These are phyloP conservation scores for Diaporthe citrichinensis DNA, from an alignment of 2,329 filamentous ascomycete genomes.

Conservation along the genomic window DNA sequence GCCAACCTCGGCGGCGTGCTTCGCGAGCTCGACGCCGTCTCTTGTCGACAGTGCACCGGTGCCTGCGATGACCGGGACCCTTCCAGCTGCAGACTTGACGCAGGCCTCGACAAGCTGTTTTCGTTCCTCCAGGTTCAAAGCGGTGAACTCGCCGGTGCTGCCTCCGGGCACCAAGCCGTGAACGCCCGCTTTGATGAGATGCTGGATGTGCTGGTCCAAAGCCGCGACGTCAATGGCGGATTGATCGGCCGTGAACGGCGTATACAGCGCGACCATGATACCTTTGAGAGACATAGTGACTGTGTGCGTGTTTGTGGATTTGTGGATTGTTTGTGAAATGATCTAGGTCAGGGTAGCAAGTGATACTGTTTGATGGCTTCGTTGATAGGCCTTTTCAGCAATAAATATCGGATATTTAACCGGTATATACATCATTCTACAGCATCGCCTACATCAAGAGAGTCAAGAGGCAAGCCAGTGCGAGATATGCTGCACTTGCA, in stretches of 20 bases:
- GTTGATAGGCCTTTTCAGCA: too few species aligned
- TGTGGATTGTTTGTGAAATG: background rate
- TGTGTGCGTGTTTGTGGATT: background rate
- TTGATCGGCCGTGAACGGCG: slow-evolving; percentile 60
- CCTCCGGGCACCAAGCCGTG: slow-evolving; percentile 66
- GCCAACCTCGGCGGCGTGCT: background rate
- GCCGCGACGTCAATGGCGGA: slow-evolving; percentile 56
- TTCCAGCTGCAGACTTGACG: slow-evolving; percentile 9
- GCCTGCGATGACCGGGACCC: background rate
- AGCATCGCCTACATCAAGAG: background rate
- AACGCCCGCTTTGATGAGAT: slow-evolving; percentile 59
- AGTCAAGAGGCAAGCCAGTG: slow-evolving; percentile 6
- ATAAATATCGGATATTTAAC: background rate
- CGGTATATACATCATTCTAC: too few species aligned
- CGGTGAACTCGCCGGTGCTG: slow-evolving; percentile 65
- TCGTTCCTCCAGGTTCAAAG: slow-evolving; percentile 58
- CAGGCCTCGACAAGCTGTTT: slow-evolving; percentile 52
- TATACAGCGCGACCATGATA: slow-evolving; percentile 64
- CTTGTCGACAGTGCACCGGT: background rate
- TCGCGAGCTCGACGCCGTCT: slow-evolving; percentile 1
- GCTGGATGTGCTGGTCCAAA: slow-evolving; percentile 60
- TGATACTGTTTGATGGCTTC: background rate
- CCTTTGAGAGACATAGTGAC: slow-evolving; percentile 50
- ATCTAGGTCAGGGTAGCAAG: background rate
- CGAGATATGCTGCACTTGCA: background rate